Percentiles rank a stretch among this genome's conserved stretches.
Evolutionary conservation across 2,329 filamentous ascomycete genomes (phyloP).

Genomic region (Nannizzia gypsea): DNA sequence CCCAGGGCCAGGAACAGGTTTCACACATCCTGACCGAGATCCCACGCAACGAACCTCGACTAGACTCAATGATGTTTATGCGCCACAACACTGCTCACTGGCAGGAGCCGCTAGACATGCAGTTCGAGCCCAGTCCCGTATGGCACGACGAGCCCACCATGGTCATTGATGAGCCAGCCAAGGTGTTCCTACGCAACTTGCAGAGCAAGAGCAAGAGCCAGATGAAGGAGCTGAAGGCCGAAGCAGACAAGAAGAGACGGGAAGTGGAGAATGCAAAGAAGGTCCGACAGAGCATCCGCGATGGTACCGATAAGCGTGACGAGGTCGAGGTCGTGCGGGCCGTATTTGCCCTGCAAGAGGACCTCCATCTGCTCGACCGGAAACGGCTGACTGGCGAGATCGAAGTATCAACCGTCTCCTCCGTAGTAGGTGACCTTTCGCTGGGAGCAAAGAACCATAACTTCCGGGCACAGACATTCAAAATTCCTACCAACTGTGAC

Average conservation of each 20-base stretch:
- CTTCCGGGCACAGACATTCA: conserved; percentile 98
- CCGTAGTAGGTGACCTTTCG: conserved; percentile 81
- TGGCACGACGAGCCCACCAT: conserved; percentile 92
- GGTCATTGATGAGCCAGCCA: conserved; percentile 74
- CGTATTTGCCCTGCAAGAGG: conserved; percentile 75
- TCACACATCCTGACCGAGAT: conserved; percentile 69
- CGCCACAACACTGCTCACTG: conserved; percentile 75
- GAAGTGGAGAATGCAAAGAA: conserved; percentile 71
- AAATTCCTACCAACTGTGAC: conserved; percentile 97
- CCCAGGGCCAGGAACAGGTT: conserved; percentile 59
- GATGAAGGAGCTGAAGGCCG: conserved; percentile 64
- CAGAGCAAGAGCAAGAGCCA: conserved; percentile 81
- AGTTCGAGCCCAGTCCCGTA: conserved; percentile 86
- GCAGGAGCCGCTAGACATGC: conserved; percentile 72
- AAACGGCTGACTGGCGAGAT: conserved; percentile 80
- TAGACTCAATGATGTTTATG: conserved; percentile 98
- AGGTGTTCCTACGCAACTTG: conserved; percentile 82
- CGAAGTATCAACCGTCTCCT: conserved; percentile 85
- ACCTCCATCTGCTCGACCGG: conserved; percentile 71
- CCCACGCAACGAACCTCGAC: conserved; percentile 68
- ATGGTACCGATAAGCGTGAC: conserved; percentile 77
- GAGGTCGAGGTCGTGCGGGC: conserved; percentile 73
- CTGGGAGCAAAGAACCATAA: conserved; percentile 89
- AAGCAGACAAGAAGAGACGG: conserved; percentile 72
- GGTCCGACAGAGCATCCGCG: conserved; percentile 61